phyloP scores from a whole-genome alignment of 2,329 filamentous ascomycete genomes.

The Scorias spongiosa region DNA sequence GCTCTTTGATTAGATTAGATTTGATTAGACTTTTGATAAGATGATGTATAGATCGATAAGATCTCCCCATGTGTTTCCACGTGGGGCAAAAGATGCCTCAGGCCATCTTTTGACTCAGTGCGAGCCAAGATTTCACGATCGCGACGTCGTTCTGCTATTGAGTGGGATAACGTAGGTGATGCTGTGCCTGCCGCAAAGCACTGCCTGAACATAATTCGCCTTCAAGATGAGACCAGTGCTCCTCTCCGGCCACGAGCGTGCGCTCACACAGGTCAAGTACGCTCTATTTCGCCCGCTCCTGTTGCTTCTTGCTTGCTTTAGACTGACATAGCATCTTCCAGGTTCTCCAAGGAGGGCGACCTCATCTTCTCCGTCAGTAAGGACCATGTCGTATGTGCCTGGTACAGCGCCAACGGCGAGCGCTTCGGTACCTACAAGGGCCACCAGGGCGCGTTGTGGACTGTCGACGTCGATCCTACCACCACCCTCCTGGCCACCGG shows the following conservation, averaged over 20 bases:
- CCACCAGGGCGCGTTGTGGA: constrained; percentile 97
- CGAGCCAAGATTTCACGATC: neutral
- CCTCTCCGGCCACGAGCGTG: constrained; percentile 65
- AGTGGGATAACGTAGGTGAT: neutral
- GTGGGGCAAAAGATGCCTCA: neutral
- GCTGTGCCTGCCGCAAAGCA: neutral
- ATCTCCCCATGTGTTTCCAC: neutral
- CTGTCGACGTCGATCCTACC: constrained; percentile 88
- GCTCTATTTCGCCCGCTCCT: neutral
- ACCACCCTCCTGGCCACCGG: constrained; percentile 84
- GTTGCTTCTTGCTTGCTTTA: neutral
- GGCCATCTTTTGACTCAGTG: neutral
- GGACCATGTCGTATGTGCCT: constrained; percentile 92
- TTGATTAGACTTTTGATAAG: too few species aligned
- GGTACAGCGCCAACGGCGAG: constrained; percentile 97
- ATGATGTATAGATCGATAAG: neutral
- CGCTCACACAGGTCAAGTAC: constrained; percentile 18
- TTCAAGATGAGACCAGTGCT: constrained; percentile 88
- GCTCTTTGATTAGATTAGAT: too few species aligned
- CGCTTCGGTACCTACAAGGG: constrained; percentile 91
- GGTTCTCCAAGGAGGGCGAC: constrained; percentile 89
- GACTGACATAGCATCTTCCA: constrained; percentile 18
- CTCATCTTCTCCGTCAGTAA: constrained; percentile 91
- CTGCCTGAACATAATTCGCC: constrained; percentile 2
- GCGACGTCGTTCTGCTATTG: neutral